Percentiles rank a stretch among this genome's conserved stretches.
These are phyloP conservation scores for Zygosaccharomyces bailii DNA, from an alignment of 805 yeast genomes.

Conservation along the genomic window DNA sequence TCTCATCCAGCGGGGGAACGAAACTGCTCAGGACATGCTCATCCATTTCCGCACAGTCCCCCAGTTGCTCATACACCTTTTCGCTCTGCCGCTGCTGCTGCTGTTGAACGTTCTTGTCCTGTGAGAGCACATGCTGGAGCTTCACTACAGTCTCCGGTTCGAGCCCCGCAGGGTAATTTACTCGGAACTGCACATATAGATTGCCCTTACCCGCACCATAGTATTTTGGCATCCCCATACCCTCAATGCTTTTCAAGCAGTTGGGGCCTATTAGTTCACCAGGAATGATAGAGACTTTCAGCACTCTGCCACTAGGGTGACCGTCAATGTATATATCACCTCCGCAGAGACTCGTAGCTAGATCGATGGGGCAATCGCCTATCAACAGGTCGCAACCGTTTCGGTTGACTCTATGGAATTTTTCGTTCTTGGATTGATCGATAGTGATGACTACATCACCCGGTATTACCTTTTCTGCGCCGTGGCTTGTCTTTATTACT, in stretches of 20 bases:
- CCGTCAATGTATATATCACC: constrained; percentile 41
- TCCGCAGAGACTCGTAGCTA: constrained; percentile 56
- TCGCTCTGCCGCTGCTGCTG: constrained; percentile 15
- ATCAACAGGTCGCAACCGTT: constrained; percentile 44
- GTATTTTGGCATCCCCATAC: constrained; percentile 59
- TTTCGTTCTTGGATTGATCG: constrained; percentile 33
- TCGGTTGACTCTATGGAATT: constrained; percentile 40
- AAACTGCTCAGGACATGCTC: constrained; percentile 27
- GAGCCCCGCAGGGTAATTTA: constrained; percentile 49
- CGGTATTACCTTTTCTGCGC: constrained; percentile 42
- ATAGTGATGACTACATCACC: constrained; percentile 65
- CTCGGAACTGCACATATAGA: constrained; percentile 54
- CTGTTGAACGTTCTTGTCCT: constrained; percentile 21
- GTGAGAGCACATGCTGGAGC: constrained; percentile 16
- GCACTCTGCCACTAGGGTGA: constrained; percentile 38
- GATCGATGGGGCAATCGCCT: constrained; percentile 43
- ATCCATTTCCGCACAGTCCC: constrained; percentile 24
- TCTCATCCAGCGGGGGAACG: constrained; percentile 10
- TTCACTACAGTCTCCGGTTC: constrained; percentile 21
- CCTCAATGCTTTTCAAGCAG: constrained; percentile 39
- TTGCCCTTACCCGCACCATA: constrained; percentile 42
- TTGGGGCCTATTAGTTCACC: constrained; percentile 55
- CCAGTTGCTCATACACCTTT: constrained; percentile 13
- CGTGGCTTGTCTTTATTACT: constrained; percentile 40
- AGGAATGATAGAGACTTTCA: constrained; percentile 41